Base-by-base conservation (phyloP, 140 eudicot species). In the Stevia rebaudiana region DNA sequence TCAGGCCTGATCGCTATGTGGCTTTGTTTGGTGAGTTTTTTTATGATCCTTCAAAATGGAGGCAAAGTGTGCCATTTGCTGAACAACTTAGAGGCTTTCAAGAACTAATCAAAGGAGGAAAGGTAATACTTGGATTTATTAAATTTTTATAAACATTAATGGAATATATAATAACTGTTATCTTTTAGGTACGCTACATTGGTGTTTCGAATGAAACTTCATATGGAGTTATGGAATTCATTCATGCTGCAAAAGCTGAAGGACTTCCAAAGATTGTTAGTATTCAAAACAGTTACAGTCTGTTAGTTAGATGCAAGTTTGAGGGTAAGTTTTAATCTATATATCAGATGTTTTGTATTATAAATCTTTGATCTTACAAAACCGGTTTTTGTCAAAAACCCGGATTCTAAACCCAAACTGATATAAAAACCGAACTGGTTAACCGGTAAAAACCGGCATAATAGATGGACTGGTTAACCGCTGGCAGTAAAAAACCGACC, bases 201-300 rank as follows among this genome's bases (percentile, higher is more conserved):
- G 98, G 98, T 42, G 98, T 92, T 70, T 92, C 98, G 36, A 92
- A 92, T 72, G 98, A 92, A 78, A 92, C 98, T 74, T 92, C 98
- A 48, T 87, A 88, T 68, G 98, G 98, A 66, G 98, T 92, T 22
- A 85, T 88, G 96, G 96, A 92, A 74, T 92, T 92, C 71, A 78
- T 88, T 51, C 80, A 92, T 78, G 95, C 96, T 75, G 95, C 98
- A 59, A 88, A 92, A 78, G 61, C 67, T 21, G 89, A 69, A 81
- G 96, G 94, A 53, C 77, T 92, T 9, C 94, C 98, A 56, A 92
- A 92, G 74, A 88, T 92, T 31, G 90, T 92, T 73, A 92, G 98
- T 76, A 92, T 92, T 43, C 98, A 92, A 75, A 92, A 92, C 71
- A 88, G 80, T 80, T 92, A 92, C 74, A 92, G 94, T 73, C 70